These are phyloP conservation scores for Citrus maxima DNA, from an alignment of 345 rosid genomes.

Conservation along the genomic window DNA sequence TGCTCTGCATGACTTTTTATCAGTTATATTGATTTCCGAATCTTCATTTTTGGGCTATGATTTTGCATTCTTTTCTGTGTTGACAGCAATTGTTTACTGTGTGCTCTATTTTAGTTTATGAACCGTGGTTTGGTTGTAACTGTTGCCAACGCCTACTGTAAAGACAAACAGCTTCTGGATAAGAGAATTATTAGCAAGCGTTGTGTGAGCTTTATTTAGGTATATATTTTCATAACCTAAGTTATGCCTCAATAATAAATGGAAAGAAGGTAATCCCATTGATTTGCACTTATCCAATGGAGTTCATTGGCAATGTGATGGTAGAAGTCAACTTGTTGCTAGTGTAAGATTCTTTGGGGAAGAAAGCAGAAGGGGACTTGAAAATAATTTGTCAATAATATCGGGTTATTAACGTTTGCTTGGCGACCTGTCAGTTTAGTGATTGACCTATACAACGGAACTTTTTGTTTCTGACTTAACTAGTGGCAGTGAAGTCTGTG, in stretches of 20 bases:
- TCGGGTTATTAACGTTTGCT: not conserved
- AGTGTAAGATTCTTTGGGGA: not conserved
- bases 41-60: not conserved
- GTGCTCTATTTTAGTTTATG: not conserved
- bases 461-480: not conserved
- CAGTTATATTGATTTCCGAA: not conserved
- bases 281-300: not conserved
- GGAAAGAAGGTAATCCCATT: not conserved
- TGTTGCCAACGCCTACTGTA: not conserved
- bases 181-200: not conserved
- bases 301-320: not conserved
- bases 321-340: not conserved
- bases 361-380: not conserved
- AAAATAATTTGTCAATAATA: not conserved
- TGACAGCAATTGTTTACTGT: not conserved
- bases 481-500: not conserved
- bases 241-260: not conserved
- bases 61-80: not conserved
- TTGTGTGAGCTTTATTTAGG: not conserved
- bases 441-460: not conserved
- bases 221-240: not conserved
- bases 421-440: not conserved
- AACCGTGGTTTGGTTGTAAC: not conserved
- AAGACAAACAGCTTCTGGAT: not conserved
- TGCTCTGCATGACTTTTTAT: not conserved